Base-by-base conservation (phyloP, 1,284 basidiomycete genomes). In the Cerioporus squamosus region DNA sequence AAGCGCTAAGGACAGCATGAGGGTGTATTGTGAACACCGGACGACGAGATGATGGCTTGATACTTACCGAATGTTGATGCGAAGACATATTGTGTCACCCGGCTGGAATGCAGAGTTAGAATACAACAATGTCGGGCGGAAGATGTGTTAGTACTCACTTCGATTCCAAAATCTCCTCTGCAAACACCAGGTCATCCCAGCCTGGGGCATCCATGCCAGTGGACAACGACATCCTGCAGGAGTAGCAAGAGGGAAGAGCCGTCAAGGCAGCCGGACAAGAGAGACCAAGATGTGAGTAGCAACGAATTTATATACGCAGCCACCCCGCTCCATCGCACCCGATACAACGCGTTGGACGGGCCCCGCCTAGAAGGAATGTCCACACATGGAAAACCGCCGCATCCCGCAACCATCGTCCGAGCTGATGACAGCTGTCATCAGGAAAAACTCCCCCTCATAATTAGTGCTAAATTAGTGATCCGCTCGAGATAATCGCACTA, bases 201-300 rank as follows among this genome's bases (percentile, higher is more conserved):
- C 53, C 47, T 38, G 43, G 17, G 38, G 36, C 43, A 14, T 42
- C 36, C 26, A 50, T 42, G 46, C 44, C 49, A 33, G 44, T 18
- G 12, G 50, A 26, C 26, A 44, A 51, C 12, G 55, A 57, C 49
- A 57, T 57, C 44, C 43, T 42, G 55, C 38, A 47, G 39, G 53
- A 38, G 10, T 36, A 31, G 14, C 15, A 33, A 24, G 46, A 38
- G 44, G 14, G 40, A n/a, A 24, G 49, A 44, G 38, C 55, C 55
- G 44, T 57, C 55, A 51, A 57, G 55, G 55, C 50, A 43, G 43
- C 48, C 23, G 33, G 33, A 36, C 33, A 36, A 10, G 33, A 33
- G 36, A 17, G 20, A n/a, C n/a, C 5, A 33, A 14, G 17, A 9
- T 1, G 9, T n/a, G 45, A 47, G 17, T 12, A 33, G 29, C 8